These are phyloP conservation scores for Crithidia thermophila DNA, from an alignment of 208 protist genomes.

Conservation along the genomic window DNA sequence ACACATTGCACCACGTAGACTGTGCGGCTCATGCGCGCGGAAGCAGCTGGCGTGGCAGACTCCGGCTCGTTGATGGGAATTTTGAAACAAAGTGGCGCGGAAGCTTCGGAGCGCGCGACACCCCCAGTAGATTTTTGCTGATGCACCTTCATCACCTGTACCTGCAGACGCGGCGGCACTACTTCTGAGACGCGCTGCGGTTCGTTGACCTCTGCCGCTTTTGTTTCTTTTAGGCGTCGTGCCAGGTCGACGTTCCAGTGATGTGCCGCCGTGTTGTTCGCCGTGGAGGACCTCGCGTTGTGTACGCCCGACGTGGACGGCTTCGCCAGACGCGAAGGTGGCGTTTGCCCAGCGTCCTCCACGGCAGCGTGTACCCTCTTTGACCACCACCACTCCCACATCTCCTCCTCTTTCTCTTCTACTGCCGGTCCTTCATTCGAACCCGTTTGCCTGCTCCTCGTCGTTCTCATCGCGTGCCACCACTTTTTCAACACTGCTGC, in stretches of 20 bases:
- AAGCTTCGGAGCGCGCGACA: background rate
- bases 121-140: background rate
- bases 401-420: too few relatives aligned
- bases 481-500: background rate
- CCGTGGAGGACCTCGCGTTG: too few relatives aligned
- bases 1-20: background rate
- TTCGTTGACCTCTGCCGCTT: background rate
- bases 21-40: background rate
- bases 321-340: background rate
- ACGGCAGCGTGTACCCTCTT: background rate
- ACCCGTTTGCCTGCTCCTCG: background rate
- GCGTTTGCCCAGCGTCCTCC: background rate
- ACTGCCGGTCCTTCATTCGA: too few relatives aligned
- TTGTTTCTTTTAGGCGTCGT: background rate
- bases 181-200: background rate
- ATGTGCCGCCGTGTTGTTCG: too few relatives aligned
- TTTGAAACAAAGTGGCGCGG: background rate
- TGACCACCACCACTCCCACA: conserved; percentile 17
- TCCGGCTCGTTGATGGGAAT: conserved; percentile 10
- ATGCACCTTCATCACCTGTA: background rate
- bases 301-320: background rate
- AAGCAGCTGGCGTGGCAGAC: background rate
- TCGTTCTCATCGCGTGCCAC: background rate
- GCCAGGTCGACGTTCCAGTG: conserved; percentile 18
- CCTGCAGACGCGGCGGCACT: background rate